Evolutionary conservation across 2,329 filamentous ascomycete species (phyloP), one percentile per base, ranked within the genome.

Genomic region (Aspergillus luchuensis): DNA sequence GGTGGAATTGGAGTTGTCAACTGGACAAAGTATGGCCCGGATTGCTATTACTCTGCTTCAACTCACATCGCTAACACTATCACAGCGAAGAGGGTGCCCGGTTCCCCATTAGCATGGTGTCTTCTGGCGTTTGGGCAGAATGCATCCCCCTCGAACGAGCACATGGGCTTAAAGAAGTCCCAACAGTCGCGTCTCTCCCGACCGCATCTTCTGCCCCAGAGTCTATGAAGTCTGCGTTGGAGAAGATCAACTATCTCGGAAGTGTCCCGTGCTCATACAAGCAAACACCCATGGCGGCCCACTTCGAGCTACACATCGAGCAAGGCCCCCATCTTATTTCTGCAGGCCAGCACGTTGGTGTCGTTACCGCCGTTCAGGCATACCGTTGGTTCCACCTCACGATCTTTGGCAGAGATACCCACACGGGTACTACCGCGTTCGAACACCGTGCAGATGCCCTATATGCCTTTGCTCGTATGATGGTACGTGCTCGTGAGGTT

Each of bases 271-370:
- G 85, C 21, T 86, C 81, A 56, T 81, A 89, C 72, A 79, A 82
- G 63, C 78, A 81, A 33, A 85, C 83, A 15, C 89, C 89, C 0
- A 86, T 92, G 76, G 89, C 85, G 0, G 90, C 89, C 0, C 90
- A 94, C 73, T 93, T 94, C 69, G 91, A 94, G 74, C 81, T 95
- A 8, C 91, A 95, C 71, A 94, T 94, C 56, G 91, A 96, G 72
- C 92, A 96, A 72, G 91, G 91, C 0, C 90, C 91, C 0, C 85
- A 91, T 36, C 82, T 96, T 1, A 87, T 93, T 69, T 82, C 82
- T 15, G 81, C 84, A 28, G 77, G 81, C 25, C 82, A 87, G 65
- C 87, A 87, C 57, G 83, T 94, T 55, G 88, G 89, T 21, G 83
- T 91, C 6, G 90, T 93, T 4, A 83, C 84, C 33, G 89, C 89